Evolutionary conservation across 2,329 filamentous ascomycete species (phyloP), one percentile per base, ranked within the genome.

Genomic region (Nannizziopsis arthrosporioides): DNA sequence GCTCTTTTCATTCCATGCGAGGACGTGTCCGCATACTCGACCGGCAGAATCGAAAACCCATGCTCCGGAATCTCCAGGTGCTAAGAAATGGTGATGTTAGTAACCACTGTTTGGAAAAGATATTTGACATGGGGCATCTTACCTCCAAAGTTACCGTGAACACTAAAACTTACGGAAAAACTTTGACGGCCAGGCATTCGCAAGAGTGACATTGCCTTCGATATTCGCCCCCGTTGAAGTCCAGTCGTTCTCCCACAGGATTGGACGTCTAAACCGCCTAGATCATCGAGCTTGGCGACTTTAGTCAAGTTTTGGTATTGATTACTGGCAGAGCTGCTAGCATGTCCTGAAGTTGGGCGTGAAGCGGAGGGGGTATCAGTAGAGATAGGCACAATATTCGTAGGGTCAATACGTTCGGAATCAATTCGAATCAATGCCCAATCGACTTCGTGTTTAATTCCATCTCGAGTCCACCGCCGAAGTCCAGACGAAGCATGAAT

Each of bases 401-500:
- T 75, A 0, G 76, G 71, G 2, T 90, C 85, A 11, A 81, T 69
- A 1, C 90, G 79, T 9, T 81, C 75, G 3, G 81, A 73, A 9
- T 82, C 72, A 54, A 96, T 85, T 55, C 85, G 80, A 57, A 96
- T 88, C 2, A 96, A 71, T 0, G 89, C 88, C 90, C 90, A 96
- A 64, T 96, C 90, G 39, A 96, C 88, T 64, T 96, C 90, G 62
- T 95, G 90, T 5, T 85, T 73, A 18, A 93, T 70, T 3, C 82
- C 81, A 52, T 83, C 74, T 51, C 82, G 76, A 44, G 72, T 75
- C 61, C 84, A 82, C 27, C 90, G 80, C 3, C 87, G 80, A 50
- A 96, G 84, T 5, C 90, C 90, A 17, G 88, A 94, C 0, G 87
- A 93, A 0, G 90, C 90, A 59, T 93, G 87, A 3, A 96, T 73